Evolutionary conservation across 345 rosid species (phyloP).

Genomic region (Brassica rapa): DNA sequence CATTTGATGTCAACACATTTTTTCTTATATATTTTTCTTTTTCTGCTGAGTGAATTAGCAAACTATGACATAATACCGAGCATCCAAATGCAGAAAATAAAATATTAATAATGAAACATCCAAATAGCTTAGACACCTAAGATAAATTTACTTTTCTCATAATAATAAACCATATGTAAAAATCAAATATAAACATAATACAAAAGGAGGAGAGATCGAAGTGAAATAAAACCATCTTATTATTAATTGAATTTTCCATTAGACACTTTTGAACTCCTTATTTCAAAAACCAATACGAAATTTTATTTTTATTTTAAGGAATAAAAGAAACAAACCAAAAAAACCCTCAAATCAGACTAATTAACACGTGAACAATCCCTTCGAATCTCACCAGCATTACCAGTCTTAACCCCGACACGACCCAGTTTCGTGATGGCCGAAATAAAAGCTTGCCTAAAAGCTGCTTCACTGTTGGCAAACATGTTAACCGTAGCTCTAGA

Average conservation of each 20-base stretch:
- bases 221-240: constrained; percentile 1
- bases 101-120: background rate
- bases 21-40: too few relatives aligned
- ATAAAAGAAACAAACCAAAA: background rate
- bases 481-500: constrained; percentile 58
- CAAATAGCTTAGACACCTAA: background rate
- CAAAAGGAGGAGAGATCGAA: background rate
- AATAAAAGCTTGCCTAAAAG: constrained; percentile 65
- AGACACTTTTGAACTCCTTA: constrained; percentile 11
- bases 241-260: constrained; percentile 15
- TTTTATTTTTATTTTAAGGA: background rate
- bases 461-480: constrained; percentile 55
- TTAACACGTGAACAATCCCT: constrained; percentile 58
- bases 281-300: constrained; percentile 15
- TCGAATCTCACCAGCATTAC: constrained; percentile 72
- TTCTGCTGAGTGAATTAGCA: too few relatives aligned
- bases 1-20: too few relatives aligned
- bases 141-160: background rate
- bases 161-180: background rate
- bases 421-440: constrained; percentile 77
- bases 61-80: background rate
- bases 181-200: background rate
- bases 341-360: constrained; percentile 25
- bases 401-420: constrained; percentile 66
- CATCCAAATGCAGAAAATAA: background rate